Conservation (phyloP, 1,284 basidiomycete genomes). For the Malassezia slooffiae region DNA sequence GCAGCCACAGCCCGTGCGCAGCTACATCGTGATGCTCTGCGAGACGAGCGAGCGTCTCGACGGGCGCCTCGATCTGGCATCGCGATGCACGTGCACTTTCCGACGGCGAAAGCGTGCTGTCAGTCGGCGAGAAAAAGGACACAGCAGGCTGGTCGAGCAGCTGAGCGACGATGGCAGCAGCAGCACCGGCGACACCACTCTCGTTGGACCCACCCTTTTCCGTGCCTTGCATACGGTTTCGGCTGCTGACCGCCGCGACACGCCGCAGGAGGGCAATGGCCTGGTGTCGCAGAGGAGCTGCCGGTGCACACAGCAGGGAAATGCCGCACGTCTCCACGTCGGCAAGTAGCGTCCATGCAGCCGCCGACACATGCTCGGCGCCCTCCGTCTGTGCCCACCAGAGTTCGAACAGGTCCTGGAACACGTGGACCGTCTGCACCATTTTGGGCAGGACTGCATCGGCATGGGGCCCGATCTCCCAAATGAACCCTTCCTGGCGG, state of each 20-base stretch:
- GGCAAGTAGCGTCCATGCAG: slow-evolving; percentile 45
- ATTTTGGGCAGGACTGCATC: slow-evolving; percentile 58
- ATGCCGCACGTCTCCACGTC: slow-evolving; percentile 63
- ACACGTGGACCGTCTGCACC: slow-evolving; percentile 57
- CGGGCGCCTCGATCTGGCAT: too few relatives aligned
- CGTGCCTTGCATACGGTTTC: too few relatives aligned
- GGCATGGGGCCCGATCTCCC: slow-evolving; percentile 57
- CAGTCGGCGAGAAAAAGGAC: too few relatives aligned
- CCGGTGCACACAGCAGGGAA: slow-evolving; percentile 61
- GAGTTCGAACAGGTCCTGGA: slow-evolving; percentile 62
- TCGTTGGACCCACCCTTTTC: too few relatives aligned
- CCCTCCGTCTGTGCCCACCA: slow-evolving; percentile 53
- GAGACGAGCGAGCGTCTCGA: too few relatives aligned
- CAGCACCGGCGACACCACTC: background rate
- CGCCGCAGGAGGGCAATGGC: slow-evolving; percentile 29
- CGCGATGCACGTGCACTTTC: too few relatives aligned
- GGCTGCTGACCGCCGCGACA: slow-evolving; percentile 41
- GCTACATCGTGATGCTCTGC: slow-evolving; percentile 47
- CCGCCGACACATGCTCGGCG: background rate
- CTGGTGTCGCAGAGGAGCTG: slow-evolving; percentile 54
- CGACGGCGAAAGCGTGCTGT: too few relatives aligned
- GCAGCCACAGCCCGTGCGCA: slow-evolving; percentile 49
- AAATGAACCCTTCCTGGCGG: slow-evolving; percentile 58
- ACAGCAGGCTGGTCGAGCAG: too few relatives aligned
- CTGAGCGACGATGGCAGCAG: too few relatives aligned